Base-by-base conservation (phyloP, 192 early-diverging fungal genomes). In the Backusella australiensis region DNA sequence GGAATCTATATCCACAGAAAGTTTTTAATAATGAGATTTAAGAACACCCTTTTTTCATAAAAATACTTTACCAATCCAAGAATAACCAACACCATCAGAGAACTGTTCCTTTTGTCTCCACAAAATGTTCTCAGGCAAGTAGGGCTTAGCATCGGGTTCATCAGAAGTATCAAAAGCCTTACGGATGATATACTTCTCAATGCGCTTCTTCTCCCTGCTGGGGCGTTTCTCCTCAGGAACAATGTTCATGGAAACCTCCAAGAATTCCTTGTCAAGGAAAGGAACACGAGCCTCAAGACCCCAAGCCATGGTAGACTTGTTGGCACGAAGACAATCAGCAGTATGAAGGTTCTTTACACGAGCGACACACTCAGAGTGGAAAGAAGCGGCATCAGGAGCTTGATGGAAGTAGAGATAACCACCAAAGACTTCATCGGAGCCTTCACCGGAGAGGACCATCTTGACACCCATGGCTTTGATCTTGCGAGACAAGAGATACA, bases 81-180 rank as follows among this genome's bases (percentile, higher is more conserved):
- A 85, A 87, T 99, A 99, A 21, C 98, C 98, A 42, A 99, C 98
- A 74, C 98, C 98, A 76, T 99, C 98, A 42, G 92, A 94, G 89
- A 99, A 98, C 84, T 99, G 97, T 85, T 99, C 97, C 91, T 99
- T 97, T 85, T 98, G 98, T 76, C 97, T 90, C 97, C 97, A 99
- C 38, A 99, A 89, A 69, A 99, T 92, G 36, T 93, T 91, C 69
- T 85, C 87, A 7, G 96, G 96, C 72, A 97, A 88, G 80, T 97
- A 99, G 23, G 95, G 95, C 46, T 83, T 79, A 29, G 84, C 80
- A 42, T 69, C 80, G 21, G 89, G 90, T 21, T 90, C 92, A 21
- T 90, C 90, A 49, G 91, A 94, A 32, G 92, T 93, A 79, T 99
- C 98, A 81, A 99, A 99, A 19, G 98, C 98, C 77, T 95, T 95